These are phyloP conservation scores for Aspergillus sp. DNA, from an alignment of 2,329 filamentous ascomycete genomes.

Conservation along the genomic window DNA sequence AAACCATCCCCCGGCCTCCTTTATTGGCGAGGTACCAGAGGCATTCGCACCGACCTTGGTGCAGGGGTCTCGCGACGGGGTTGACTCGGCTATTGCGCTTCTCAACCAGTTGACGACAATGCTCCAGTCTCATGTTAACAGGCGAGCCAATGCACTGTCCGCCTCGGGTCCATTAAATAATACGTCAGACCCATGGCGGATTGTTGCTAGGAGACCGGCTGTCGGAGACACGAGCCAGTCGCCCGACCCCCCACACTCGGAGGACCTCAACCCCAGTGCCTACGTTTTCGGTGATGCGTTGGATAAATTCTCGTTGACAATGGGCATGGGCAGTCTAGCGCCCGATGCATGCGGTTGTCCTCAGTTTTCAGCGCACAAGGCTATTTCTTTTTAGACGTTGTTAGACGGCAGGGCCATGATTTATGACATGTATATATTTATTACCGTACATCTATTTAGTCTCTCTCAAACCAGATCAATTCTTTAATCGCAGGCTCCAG, in stretches of 20 bases:
- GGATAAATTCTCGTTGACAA: background rate
- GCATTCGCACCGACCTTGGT: background rate
- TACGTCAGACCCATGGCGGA: background rate
- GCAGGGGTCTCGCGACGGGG: background rate
- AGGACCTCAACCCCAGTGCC: background rate
- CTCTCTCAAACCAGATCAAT: no score
- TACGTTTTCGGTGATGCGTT: background rate
- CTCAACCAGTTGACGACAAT: background rate
- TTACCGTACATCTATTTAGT: no score
- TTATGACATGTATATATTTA: no score
- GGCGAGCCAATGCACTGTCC: background rate
- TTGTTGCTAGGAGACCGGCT: background rate
- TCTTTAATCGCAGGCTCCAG: no score
- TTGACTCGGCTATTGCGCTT: slow-evolving; percentile 1
- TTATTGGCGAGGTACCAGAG: background rate
- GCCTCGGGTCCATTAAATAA: background rate
- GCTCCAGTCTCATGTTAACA: background rate
- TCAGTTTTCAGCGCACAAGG: background rate
- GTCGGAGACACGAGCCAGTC: background rate
- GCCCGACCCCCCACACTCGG: background rate
- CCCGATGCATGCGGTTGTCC: background rate
- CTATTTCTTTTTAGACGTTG: background rate
- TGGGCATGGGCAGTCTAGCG: background rate
- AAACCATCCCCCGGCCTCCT: background rate
- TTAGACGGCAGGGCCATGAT: no score